Conservation (phyloP, 148 eudicot genomes). For the Amaranthus hypochondriacus region DNA sequence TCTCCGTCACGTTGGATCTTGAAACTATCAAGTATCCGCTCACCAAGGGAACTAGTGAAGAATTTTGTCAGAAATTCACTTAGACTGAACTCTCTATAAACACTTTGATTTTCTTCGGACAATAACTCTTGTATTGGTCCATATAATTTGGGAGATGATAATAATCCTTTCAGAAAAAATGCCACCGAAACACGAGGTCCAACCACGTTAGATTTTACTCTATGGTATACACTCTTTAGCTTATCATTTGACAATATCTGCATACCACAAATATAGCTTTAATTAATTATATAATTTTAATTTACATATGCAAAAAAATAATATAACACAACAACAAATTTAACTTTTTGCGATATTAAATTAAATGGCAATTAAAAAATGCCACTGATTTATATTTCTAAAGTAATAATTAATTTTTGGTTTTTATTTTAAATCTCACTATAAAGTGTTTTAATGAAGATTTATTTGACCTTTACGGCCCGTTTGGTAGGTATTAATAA, state of each 20-base stretch:
- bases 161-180: slow-evolving; percentile 27
- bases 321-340: background rate
- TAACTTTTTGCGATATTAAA: background rate
- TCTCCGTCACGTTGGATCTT: slow-evolving; percentile 9
- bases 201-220: slow-evolving; percentile 25
- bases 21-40: slow-evolving; percentile 10
- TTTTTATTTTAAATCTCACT: too few relatives aligned
- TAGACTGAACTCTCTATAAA: slow-evolving; percentile 24
- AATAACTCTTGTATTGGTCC: slow-evolving; percentile 44
- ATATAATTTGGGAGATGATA: slow-evolving; percentile 19
- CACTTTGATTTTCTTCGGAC: slow-evolving; percentile 31
- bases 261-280: too few relatives aligned
- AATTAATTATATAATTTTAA: too few relatives aligned
- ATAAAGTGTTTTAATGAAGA: too few relatives aligned
- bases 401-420: too few relatives aligned
- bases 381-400: too few relatives aligned
- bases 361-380: too few relatives aligned
- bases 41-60: slow-evolving; percentile 19
- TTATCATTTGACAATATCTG: slow-evolving; percentile 36
- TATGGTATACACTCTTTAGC: slow-evolving; percentile 33
- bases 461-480: too few relatives aligned
- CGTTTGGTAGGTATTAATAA: too few relatives aligned
- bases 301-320: background rate
- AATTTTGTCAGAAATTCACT: slow-evolving; percentile 17
- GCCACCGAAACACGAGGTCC: slow-evolving; percentile 48